Conservation (phyloP, 495 filamentous ascomycete genomes). For the Tuber microsphaerosporum region DNA sequence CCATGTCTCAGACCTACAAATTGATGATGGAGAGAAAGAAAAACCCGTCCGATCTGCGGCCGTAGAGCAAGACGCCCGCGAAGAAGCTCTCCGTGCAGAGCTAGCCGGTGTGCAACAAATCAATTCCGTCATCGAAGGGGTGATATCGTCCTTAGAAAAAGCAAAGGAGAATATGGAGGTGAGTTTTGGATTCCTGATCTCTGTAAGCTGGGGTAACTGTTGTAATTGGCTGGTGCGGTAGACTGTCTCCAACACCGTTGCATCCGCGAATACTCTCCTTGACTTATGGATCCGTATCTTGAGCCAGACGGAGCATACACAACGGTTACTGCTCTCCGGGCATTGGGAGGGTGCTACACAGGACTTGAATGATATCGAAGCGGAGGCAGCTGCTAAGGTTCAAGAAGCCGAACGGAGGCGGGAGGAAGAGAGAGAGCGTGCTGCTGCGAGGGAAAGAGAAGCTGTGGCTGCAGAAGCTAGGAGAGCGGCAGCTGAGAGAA, state of each 20-base stretch:
- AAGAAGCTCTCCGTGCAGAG: slow-evolving; percentile 66
- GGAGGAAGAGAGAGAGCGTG: slow-evolving; percentile 67
- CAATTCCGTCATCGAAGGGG: slow-evolving; percentile 77
- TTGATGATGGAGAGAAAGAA: not conserved
- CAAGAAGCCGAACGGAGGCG: slow-evolving; percentile 66
- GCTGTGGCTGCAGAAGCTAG: slow-evolving; percentile 52
- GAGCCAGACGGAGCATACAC: slow-evolving; percentile 93
- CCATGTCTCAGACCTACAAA: slow-evolving; percentile 46
- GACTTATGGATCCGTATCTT: slow-evolving; percentile 94
- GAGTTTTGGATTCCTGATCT: slow-evolving; percentile 16
- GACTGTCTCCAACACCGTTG: slow-evolving; percentile 79
- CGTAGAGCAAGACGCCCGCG: slow-evolving; percentile 62
- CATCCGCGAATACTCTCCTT: slow-evolving; percentile 83
- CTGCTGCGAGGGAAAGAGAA: slow-evolving; percentile 65
- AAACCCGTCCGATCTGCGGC: slow-evolving; percentile 46
- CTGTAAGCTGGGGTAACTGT: not conserved
- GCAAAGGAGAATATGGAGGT: slow-evolving; percentile 90
- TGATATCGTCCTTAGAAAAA: slow-evolving; percentile 68
- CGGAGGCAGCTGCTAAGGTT: slow-evolving; percentile 60
- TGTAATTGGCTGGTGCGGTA: slow-evolving; percentile 39
- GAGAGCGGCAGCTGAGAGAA: slow-evolving; percentile 43
- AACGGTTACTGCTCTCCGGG: slow-evolving; percentile 79
- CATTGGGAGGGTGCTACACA: slow-evolving; percentile 81
- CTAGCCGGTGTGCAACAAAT: slow-evolving; percentile 74
- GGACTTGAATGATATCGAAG: slow-evolving; percentile 75